Base-by-base conservation (phyloP, 1,139 yeast genomes). In the Pneumocystis sp. region DNA sequence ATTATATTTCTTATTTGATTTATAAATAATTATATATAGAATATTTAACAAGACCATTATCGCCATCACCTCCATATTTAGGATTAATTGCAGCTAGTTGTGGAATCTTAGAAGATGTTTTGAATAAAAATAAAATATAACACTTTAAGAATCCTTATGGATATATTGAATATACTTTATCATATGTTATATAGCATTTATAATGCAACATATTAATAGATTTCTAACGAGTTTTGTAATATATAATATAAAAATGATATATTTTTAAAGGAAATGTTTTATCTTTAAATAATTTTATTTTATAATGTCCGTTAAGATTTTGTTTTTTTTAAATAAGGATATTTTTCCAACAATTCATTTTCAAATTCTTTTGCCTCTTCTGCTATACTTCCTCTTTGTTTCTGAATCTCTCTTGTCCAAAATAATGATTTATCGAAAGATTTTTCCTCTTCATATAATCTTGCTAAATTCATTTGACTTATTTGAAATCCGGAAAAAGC, bases 11-110 rank as follows among this genome's bases (percentile, higher is more conserved):
- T 91, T 76, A 86, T 79, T 91, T 79, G 74, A 95, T 90, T 72
- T 98, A 95, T 70, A 88, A 97, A 61, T 98, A 93, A 80, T 95
- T 91, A 7, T 98, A 93, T 75, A 98, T 98, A 62, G 99, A 93
- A 79, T 93, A 93, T 76, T 82, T 91, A 71, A 89, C 97, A 62
- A 89, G 95, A 78, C 98, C 95, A 50, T 83, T 93, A 76, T 96
- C 89, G 72, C 98, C 99, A 66, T 90, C 97, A 50, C 84, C 89
- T 76, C 99, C 99, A 66, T 88, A 93, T 79, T 83, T 93, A 74
- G 99, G 99, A 66, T 83, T 93, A 72, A 90, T 93, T 68, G 97
- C 97, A 65, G 97, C 98, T 35, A 80, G 96, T 65, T 80, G 91
- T 62, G 96, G 96, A 67, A 82, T 84, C 66, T 80, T 90, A 72